Conservation (phyloP, 2,329 filamentous ascomycete genomes). For the Colletotrichum lindemuthianum region DNA sequence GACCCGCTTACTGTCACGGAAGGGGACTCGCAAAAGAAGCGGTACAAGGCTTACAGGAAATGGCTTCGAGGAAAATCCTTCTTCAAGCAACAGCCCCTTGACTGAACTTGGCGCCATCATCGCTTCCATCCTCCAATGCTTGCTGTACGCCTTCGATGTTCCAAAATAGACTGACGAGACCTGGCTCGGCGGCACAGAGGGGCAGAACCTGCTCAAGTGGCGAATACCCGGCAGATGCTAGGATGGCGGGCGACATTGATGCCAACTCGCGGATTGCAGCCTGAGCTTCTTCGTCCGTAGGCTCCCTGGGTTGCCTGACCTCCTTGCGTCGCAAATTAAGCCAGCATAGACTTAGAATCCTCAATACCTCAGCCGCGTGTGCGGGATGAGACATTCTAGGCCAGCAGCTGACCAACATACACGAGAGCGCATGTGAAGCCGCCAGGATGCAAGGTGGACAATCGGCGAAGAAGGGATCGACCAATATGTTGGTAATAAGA, state of each 20-base stretch:
- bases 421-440: slow-evolving; percentile 63
- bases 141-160: not conserved
- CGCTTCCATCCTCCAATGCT: not conserved
- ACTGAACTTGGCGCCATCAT: slow-evolving; percentile 47
- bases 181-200: slow-evolving; percentile 44
- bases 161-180: slow-evolving; percentile 39
- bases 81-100: slow-evolving; percentile 86
- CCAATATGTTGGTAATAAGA: slow-evolving; percentile 71
- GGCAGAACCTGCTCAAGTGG: slow-evolving; percentile 44
- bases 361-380: slow-evolving; percentile 72
- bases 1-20: slow-evolving; percentile 89
- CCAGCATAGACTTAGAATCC: slow-evolving; percentile 71
- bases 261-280: slow-evolving; percentile 47
- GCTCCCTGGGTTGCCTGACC: slow-evolving; percentile 38
- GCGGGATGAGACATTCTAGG: slow-evolving; percentile 66
- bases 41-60: slow-evolving; percentile 95
- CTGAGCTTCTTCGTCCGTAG: slow-evolving; percentile 41
- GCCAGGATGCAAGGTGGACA: slow-evolving; percentile 63
- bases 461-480: slow-evolving; percentile 73
- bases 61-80: slow-evolving; percentile 95
- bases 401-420: slow-evolving; percentile 72
- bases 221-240: slow-evolving; percentile 34
- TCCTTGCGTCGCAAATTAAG: slow-evolving; percentile 60
- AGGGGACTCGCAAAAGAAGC: slow-evolving; percentile 89
- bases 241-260: slow-evolving; percentile 45